Evolutionary conservation across 768 basidiomycete species (phyloP).

Genomic region (Boletus patriciae): DNA sequence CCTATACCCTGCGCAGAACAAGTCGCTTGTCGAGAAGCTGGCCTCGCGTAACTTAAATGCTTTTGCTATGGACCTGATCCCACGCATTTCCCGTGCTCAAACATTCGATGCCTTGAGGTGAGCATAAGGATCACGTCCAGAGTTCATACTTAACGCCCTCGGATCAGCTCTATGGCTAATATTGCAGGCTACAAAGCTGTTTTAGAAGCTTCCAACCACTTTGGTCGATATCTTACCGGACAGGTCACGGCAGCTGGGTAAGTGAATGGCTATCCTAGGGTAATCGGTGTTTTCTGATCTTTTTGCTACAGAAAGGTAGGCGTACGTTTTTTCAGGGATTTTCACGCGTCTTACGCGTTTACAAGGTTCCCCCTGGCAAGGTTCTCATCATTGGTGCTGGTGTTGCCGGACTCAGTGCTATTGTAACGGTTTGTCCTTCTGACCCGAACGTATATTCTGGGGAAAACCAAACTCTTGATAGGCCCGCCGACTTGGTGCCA

Average conservation of each 20-base stretch:
- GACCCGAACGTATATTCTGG: background rate
- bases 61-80: slow-evolving; percentile 92
- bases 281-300: slow-evolving; percentile 7
- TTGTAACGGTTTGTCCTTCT: slow-evolving; percentile 61
- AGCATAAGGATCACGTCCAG: slow-evolving; percentile 9
- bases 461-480: slow-evolving; percentile 25
- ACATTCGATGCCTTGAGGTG: slow-evolving; percentile 87
- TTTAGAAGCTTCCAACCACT: slow-evolving; percentile 85
- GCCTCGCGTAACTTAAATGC: slow-evolving; percentile 65
- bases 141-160: background rate
- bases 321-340: background rate
- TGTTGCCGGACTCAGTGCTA: slow-evolving; percentile 86
- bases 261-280: slow-evolving; percentile 30
- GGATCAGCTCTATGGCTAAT: slow-evolving; percentile 83
- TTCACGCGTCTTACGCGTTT: slow-evolving; percentile 19
- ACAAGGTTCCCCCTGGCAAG: slow-evolving; percentile 81
- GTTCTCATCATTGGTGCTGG: slow-evolving; percentile 87
- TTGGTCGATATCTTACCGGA: slow-evolving; percentile 86
- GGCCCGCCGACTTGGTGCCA: slow-evolving; percentile 83
- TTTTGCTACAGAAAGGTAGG: slow-evolving; percentile 42
- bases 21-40: slow-evolving; percentile 65
- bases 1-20: slow-evolving; percentile 82
- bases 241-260: slow-evolving; percentile 90
- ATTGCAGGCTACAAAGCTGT: slow-evolving; percentile 94
- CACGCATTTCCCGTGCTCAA: slow-evolving; percentile 87